A percentile compares a stretch with the other conserved stretches of the same genome.
Conservation (phyloP, 306 rosid genomes). For the Lathyrus tuberosus region DNA sequence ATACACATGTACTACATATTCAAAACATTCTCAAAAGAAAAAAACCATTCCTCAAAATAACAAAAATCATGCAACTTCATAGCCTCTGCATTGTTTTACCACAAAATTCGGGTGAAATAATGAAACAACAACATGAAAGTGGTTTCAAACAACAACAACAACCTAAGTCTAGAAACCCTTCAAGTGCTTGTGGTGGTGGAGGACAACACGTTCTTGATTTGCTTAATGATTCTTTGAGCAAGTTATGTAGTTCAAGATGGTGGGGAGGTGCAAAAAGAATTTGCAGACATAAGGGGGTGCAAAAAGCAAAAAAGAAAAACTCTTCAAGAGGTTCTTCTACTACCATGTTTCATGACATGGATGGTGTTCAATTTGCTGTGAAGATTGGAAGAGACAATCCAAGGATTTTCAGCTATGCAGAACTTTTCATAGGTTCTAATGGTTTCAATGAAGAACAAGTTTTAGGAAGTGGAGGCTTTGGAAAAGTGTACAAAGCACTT, state of each 20-base stretch:
- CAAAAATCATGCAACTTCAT: slow-evolving; percentile 52
- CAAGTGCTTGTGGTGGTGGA: slow-evolving; percentile 58
- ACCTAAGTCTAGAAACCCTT: slow-evolving; percentile 16
- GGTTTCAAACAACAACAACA: slow-evolving; percentile 39
- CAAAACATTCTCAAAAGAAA: background rate
- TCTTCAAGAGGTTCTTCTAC: slow-evolving; percentile 24
- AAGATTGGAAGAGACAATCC: slow-evolving; percentile 78
- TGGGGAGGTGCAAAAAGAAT: slow-evolving; percentile 37
- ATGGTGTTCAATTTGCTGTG: slow-evolving; percentile 68
- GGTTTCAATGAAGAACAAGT: slow-evolving; percentile 77
- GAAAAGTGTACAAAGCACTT: slow-evolving; percentile 75
- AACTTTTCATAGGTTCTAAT: slow-evolving; percentile 81
- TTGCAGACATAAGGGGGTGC: slow-evolving; percentile 33
- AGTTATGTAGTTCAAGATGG: slow-evolving; percentile 38
- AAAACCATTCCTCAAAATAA: background rate
- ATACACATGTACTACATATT: slow-evolving; percentile 17
- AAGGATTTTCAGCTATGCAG: slow-evolving; percentile 84
- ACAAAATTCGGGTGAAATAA: slow-evolving; percentile 54
- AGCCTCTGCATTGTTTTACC: slow-evolving; percentile 67
- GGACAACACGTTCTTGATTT: slow-evolving; percentile 54
- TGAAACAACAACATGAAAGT: slow-evolving; percentile 33
- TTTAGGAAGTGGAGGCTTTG: slow-evolving; percentile 93
- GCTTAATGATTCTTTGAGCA: slow-evolving; percentile 49
- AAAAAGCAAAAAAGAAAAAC: slow-evolving; percentile 33
- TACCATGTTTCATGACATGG: slow-evolving; percentile 68